phyloP scores from a whole-genome alignment of 2,329 filamentous ascomycete species.

The Cladosporium cucumerinum region DNA sequence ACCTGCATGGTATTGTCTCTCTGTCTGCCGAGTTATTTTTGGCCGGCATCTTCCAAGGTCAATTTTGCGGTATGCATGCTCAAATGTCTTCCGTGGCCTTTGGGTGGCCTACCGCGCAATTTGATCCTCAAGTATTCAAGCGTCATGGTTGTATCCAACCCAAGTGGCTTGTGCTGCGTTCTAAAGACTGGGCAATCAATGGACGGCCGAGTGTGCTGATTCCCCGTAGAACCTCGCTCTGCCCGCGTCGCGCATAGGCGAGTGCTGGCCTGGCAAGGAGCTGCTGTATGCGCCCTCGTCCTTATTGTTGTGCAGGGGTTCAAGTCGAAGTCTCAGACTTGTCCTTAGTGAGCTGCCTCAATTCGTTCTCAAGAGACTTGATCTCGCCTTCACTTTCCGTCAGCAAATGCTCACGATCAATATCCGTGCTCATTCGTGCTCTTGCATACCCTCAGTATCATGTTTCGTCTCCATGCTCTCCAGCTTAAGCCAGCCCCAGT shows the following conservation, averaged over 20 bases:
- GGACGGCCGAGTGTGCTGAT: too few relatives aligned
- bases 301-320: background rate
- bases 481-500: conserved; percentile 71
- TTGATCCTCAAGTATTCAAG: background rate
- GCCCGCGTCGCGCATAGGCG: background rate
- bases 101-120: background rate
- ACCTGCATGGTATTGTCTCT: background rate
- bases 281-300: background rate
- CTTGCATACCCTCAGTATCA: conserved; percentile 46
- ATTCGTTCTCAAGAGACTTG: conserved; percentile 10
- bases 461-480: conserved; percentile 67
- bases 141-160: background rate
- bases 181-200: background rate
- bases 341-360: background rate
- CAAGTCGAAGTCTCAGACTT: background rate
- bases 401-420: background rate
- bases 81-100: background rate
- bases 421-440: background rate
- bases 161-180: background rate
- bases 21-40: background rate
- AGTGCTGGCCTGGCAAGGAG: background rate
- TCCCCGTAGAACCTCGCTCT: background rate
- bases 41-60: background rate
- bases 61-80: background rate
- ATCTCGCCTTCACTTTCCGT: conserved; percentile 6